Conservation (phyloP, 108 stramenopile genomes). For the Mediolabrus comicus region DNA sequence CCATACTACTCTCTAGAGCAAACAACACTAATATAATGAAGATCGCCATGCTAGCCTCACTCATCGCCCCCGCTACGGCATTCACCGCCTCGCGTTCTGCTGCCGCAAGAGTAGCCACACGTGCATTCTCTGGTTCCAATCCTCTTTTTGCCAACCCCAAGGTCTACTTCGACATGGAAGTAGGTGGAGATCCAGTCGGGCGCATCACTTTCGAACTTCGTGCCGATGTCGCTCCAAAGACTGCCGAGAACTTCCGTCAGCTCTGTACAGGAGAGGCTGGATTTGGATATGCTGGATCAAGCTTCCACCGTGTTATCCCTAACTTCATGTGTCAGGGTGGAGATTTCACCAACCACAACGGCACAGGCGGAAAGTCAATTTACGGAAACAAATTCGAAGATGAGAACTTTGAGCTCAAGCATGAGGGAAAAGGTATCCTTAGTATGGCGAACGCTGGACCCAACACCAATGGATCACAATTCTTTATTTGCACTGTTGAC, state of each 20-base stretch:
- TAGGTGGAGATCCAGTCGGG: slow-evolving; percentile 87
- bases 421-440: slow-evolving; percentile 68
- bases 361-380: slow-evolving; percentile 87
- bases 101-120: slow-evolving; percentile 33
- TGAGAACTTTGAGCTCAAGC: slow-evolving; percentile 94
- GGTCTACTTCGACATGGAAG: slow-evolving; percentile 94
- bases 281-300: slow-evolving; percentile 89
- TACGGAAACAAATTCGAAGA: slow-evolving; percentile 78
- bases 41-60: slow-evolving; percentile 47
- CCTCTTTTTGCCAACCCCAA: slow-evolving; percentile 70
- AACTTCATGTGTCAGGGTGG: slow-evolving; percentile 81
- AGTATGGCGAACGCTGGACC: slow-evolving; percentile 93
- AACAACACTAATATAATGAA: slow-evolving; percentile 17
- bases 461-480: slow-evolving; percentile 65
- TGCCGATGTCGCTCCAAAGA: slow-evolving; percentile 95
- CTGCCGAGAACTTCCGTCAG: slow-evolving; percentile 94
- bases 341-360: slow-evolving; percentile 94
- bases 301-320: slow-evolving; percentile 80
- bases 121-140: slow-evolving; percentile 70
- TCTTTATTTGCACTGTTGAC: slow-evolving; percentile 94
- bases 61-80: slow-evolving; percentile 57
- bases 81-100: slow-evolving; percentile 44
- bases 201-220: slow-evolving; percentile 93
- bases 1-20: neutral
- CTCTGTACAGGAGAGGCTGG: slow-evolving; percentile 96